A percentile compares a stretch with the other conserved stretches of the same genome.
Evolutionary conservation across 2,329 filamentous ascomycete species (phyloP).

Genomic region (Cercospora nicotianae): DNA sequence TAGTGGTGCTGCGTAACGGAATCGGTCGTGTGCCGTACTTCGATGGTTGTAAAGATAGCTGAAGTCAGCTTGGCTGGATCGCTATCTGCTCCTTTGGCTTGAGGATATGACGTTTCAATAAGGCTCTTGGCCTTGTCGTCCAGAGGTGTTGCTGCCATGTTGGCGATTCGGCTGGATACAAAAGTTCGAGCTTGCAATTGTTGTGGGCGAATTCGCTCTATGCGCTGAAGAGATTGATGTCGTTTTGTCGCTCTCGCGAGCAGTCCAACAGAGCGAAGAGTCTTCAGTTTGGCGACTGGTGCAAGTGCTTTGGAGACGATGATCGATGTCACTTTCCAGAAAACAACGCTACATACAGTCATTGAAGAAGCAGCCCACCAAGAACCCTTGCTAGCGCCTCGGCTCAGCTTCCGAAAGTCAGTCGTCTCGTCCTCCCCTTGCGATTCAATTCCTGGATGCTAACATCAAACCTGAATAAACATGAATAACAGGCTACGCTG

Average conservation of each 20-base stretch:
- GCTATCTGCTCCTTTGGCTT: constrained; percentile 34
- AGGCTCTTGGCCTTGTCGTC: constrained; percentile 38
- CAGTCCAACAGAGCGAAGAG: constrained; percentile 22
- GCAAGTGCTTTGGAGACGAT: not conserved
- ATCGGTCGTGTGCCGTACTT: constrained; percentile 30
- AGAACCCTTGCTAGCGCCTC: not conserved
- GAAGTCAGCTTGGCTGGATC: constrained; percentile 40
- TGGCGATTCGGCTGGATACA: constrained; percentile 17
- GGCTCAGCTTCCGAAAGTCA: not conserved
- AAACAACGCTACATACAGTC: not conserved
- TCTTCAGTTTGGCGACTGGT: constrained; percentile 32
- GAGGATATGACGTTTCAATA: constrained; percentile 38
- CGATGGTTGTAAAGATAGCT: constrained; percentile 37
- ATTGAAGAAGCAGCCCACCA: not conserved
- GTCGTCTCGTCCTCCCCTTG: not conserved
- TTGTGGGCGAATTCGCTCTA: not conserved
- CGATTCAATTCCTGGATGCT: too few relatives aligned
- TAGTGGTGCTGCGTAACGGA: not conserved
- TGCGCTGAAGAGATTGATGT: not conserved
- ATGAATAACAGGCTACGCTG: too few relatives aligned
- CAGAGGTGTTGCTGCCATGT: constrained; percentile 36
- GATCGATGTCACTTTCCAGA: not conserved
- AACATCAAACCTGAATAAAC: too few relatives aligned
- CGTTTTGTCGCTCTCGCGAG: constrained; percentile 27
- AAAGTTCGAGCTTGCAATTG: constrained; percentile 1